Evolutionary conservation across 192 early-diverging fungal species (phyloP).

Genomic region (Bifiguratus adelaidae): DNA sequence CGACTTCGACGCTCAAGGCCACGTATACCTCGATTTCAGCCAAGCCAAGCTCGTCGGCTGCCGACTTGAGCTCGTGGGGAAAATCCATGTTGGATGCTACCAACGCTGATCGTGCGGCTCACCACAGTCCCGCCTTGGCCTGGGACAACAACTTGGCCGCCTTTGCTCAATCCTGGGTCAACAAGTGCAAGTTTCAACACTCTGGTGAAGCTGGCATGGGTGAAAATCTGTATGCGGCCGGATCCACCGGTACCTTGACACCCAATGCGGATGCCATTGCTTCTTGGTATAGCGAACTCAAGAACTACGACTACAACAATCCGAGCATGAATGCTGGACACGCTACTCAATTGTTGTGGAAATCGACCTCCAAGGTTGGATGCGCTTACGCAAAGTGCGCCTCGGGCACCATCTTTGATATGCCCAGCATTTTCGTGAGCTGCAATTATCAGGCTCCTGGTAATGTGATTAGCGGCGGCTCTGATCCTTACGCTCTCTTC

Average conservation of each 20-base stretch:
- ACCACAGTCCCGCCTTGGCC: constrained; percentile 20
- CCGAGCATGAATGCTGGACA: constrained; percentile 34
- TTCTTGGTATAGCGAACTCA: constrained; percentile 31
- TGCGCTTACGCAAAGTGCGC: constrained; percentile 16
- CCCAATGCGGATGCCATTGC: constrained; percentile 1
- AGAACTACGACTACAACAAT: constrained; percentile 24
- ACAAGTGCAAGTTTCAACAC: constrained; percentile 28
- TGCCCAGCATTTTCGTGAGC: background rate
- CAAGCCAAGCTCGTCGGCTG: background rate
- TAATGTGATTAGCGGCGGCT: background rate
- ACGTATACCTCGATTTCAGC: background rate
- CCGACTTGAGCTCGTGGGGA: constrained; percentile 7
- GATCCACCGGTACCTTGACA: no score
- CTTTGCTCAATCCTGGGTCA: constrained; percentile 24
- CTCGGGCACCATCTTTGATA: no score
- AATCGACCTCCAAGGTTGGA: constrained; percentile 14
- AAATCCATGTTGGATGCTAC: constrained; percentile 18
- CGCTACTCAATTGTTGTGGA: constrained; percentile 30
- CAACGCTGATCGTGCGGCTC: constrained; percentile 25
- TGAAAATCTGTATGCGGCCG: background rate
- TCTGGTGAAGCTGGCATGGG: constrained; percentile 12
- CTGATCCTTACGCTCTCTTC: background rate
- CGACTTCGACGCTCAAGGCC: background rate
- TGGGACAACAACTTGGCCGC: constrained; percentile 21
- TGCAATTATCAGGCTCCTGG: constrained; percentile 4